Evolutionary conservation across 225 moss, liverwort and hornwort genomes (phyloP), one percentile per base, ranked within the genome.

Genomic region (Sphagnum contortum): DNA sequence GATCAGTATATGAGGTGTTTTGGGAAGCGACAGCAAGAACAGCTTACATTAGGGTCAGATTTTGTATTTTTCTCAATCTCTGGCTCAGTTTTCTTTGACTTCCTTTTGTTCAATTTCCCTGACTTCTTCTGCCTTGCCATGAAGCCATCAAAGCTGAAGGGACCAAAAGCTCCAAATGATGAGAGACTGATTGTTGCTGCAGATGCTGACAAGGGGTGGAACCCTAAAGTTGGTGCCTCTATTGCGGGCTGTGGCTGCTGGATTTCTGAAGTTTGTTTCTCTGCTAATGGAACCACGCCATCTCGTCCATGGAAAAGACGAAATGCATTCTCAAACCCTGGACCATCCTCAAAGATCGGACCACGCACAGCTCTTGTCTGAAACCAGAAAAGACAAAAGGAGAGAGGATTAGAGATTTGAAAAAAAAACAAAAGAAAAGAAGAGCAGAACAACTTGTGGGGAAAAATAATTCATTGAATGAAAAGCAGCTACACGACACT

Each of bases 321-420:
- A 54, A 80, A 83, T 80, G 80, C 80, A 47, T 79, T 68, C 45
- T 83, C 80, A 57, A 83, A 83, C 44, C 69, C 73, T 11, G 79
- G 80, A 9, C 83, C 83, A 76, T 83, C 83, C 56, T 83, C 80
- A 57, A 83, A 83, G 12, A 83, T 83, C 13, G 83, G 83, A 48
- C 83, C 83, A 46, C 73, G 64, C 3, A 66, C 66, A 57, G 74
- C 76, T 50, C 69, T 74, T 2, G 59, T 48, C 80, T 79, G 67
- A 2, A 29, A 29, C 29, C 12, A 66, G 4, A 44, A 50, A 57
- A 69, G 50, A 44, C 59, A 52, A 52, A 29, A 29, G 29, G 29
- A 63, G 44, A 45, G 63, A 63, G 63, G 47, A 45, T 4, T 7
- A 63, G 2, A 45, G 63, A 45, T 11, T 11, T 4, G 0, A 45